Evolutionary conservation across 345 rosid genomes (phyloP).

Genomic region (Populus deltoides): DNA sequence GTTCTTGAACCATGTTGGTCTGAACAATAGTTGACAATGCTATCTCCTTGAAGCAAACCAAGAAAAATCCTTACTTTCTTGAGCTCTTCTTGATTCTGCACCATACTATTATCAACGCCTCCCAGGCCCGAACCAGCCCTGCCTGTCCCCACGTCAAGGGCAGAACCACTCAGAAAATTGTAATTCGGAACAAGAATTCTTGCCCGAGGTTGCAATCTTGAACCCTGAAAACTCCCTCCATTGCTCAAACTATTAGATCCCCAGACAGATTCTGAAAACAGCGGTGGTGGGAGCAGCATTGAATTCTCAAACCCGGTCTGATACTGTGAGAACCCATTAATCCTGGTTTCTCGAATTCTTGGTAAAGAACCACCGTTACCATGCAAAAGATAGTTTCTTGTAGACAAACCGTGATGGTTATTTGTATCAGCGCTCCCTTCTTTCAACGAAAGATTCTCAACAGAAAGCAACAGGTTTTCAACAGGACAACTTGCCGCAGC

Average conservation of each 20-base stretch:
- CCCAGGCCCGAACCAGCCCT: neutral
- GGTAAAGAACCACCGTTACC: too few relatives aligned
- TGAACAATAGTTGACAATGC: too few relatives aligned
- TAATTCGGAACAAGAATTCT: neutral
- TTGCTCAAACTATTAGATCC: neutral
- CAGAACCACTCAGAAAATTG: neutral
- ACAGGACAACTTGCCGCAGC: neutral
- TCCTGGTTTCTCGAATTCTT: neutral
- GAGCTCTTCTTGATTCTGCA: neutral
- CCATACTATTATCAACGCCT: neutral
- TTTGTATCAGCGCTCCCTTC: neutral
- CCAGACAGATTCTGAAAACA: neutral
- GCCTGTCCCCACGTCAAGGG: neutral
- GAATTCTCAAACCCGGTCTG: neutral
- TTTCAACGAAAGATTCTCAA: neutral
- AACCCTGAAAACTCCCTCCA: neutral
- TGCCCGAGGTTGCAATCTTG: neutral
- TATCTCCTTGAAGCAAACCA: neutral
- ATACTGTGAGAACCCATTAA: too few relatives aligned
- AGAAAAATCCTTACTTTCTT: neutral
- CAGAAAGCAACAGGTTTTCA: neutral
- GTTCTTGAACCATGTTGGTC: slow-evolving; percentile 9
- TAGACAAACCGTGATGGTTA: neutral
- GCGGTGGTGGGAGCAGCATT: neutral
- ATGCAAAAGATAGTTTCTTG: neutral